A percentile compares a stretch with the other conserved stretches of the same genome.
phyloP scores from a whole-genome alignment of 495 filamentous ascomycete species.

The Penicillium macrosclerotiorum region DNA sequence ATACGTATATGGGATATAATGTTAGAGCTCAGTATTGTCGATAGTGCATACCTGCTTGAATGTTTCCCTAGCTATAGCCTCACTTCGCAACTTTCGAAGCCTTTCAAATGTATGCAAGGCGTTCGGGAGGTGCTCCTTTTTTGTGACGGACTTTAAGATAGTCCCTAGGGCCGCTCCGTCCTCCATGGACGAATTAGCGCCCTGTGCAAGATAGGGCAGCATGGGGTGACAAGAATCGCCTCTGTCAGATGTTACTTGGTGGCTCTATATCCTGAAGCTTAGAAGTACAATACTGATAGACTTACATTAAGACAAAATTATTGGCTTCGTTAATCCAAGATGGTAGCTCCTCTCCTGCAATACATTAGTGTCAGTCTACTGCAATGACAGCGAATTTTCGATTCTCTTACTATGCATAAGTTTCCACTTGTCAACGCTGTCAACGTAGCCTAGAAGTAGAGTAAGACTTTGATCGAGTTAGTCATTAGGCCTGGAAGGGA shows the following conservation, averaged over 20 bases:
- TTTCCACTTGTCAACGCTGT: conserved; percentile 57
- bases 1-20: no score
- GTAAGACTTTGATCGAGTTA: conserved; percentile 34
- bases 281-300: no score
- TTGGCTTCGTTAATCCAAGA: conserved; percentile 36
- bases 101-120: conserved; percentile 57
- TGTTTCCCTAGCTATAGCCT: conserved; percentile 52
- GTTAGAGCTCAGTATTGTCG: no score
- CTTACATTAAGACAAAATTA: conserved; percentile 38
- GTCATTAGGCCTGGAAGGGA: no score
- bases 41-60: no score
- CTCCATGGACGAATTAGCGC: conserved; percentile 50
- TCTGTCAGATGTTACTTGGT: conserved; percentile 12
- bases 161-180: conserved; percentile 52
- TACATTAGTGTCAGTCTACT: neutral
- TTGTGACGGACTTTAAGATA: conserved; percentile 36
- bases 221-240: conserved; percentile 68
- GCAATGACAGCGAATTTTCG: neutral
- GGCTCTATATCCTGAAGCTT: no score
- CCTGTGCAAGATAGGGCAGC: conserved; percentile 67
- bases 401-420: conserved; percentile 54
- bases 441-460: conserved; percentile 33
- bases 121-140: conserved; percentile 41
- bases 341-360: conserved; percentile 33
- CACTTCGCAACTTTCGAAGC: conserved; percentile 59